Base-by-base conservation (phyloP, 2,329 filamentous ascomycete species). In the Hymenoscyphus infarciens region DNA sequence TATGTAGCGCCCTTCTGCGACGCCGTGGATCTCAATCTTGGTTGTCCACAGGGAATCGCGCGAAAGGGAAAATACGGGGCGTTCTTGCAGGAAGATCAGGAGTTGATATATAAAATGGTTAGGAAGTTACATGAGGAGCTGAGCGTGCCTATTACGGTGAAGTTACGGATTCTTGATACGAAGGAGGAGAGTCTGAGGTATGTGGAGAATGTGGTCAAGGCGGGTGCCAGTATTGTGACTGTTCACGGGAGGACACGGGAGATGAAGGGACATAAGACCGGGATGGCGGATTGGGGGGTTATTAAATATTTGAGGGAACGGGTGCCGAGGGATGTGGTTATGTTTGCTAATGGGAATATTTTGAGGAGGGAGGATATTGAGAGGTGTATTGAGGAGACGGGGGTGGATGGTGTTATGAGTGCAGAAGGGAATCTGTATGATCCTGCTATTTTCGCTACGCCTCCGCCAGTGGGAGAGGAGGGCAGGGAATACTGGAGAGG, bases 321-420 rank as follows among this genome's bases (percentile, higher is more conserved):
- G 65, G 78, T 99, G 33, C 94, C 94, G 0, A 78, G 83, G 1
- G 92, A 97, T 56, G 96, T 92, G 7, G 95, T 99, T 27, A 85
- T 99, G 2, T 98, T 99, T 74, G 95, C 95, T 3, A 99, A 99
- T 75, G 95, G 95, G 13, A 99, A 99, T 73, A 88, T 97, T 39
- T 79, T 99, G 63, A 89, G 91, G 74, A 83, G 89, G 63, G 87
- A 81, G 0, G 94, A 99, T 74, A 80, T 99, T 11, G 83, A 88
- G 58, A 79, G 79, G 22, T 98, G 94, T 72, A 78, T 99, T 22
- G 84, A 87, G 57, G 91, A 82, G 4, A 99, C 95, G 0, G 92
- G 93, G 0, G 94, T 88, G 1, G 95, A 99, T 75, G 95, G 84
- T 19, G 86, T 99, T 59, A 98, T 99, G 95, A 94, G 89, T 68